Evolutionary conservation across 306 rosid species (phyloP).

Genomic region (Cercis canadensis): DNA sequence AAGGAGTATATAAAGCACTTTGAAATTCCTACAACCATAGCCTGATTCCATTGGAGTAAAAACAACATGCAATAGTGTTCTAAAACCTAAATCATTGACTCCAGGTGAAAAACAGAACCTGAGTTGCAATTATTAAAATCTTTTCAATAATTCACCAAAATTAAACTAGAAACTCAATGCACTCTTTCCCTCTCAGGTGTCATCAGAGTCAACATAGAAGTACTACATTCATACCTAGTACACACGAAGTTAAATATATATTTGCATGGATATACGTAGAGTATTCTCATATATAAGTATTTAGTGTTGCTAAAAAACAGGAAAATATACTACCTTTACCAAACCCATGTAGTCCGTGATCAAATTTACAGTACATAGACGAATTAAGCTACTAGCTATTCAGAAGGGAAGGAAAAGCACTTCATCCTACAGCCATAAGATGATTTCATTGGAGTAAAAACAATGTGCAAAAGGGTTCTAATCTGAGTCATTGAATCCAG

Average conservation of each 20-base stretch:
- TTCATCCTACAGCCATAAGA: too few relatives aligned
- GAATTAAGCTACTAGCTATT: too few relatives aligned
- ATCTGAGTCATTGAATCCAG: too few relatives aligned
- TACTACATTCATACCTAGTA: neutral
- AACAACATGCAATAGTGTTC: neutral
- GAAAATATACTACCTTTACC: too few relatives aligned
- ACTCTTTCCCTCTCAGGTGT: neutral
- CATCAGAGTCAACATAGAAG: neutral
- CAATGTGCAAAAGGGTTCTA: too few relatives aligned
- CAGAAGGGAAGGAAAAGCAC: too few relatives aligned
- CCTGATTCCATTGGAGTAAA: neutral
- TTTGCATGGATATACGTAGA: neutral
- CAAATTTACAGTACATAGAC: too few relatives aligned
- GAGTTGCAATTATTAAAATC: neutral
- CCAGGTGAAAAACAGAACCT: neutral
- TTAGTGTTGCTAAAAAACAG: neutral
- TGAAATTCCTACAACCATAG: neutral
- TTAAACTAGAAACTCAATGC: neutral
- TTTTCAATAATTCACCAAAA: neutral
- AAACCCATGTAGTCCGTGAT: too few relatives aligned
- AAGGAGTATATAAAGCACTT: neutral
- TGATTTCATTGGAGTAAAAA: too few relatives aligned
- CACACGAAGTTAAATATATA: slow-evolving; percentile 2
- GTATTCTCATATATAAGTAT: neutral
- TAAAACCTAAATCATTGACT: neutral